Conservation (phyloP, 139 green algal genomes). For the Pleodorina starrii region DNA sequence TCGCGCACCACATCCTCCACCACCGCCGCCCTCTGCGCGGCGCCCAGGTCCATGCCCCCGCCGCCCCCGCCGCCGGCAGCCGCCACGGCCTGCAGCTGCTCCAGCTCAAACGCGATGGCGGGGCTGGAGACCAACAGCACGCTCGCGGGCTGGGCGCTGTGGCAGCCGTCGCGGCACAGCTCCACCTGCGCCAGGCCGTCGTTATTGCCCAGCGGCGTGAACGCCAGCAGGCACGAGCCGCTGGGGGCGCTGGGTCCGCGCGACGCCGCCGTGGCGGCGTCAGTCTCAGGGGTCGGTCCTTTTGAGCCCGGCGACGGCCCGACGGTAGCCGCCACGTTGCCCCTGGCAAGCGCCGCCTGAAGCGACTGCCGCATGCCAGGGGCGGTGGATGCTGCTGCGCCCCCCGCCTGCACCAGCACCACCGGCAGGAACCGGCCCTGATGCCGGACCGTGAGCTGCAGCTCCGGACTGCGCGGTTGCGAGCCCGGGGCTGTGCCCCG, state of each 20-base stretch:
- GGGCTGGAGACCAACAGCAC: constrained; percentile 9
- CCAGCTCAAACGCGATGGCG: not conserved
- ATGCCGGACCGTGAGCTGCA: constrained; percentile 21
- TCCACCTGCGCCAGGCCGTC: constrained; percentile 29
- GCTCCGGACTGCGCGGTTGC: no score
- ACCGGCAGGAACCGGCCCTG: constrained; percentile 32
- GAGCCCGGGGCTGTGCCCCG: no score
- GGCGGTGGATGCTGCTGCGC: no score
- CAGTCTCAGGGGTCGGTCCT: not conserved
- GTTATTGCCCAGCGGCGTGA: not conserved
- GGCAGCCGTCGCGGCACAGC: not conserved
- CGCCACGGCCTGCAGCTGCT: not conserved
- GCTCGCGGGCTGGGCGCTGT: not conserved
- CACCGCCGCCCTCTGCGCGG: not conserved
- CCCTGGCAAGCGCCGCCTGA: not conserved
- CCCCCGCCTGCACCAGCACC: not conserved
- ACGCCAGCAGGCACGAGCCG: not conserved
- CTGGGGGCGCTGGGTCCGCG: not conserved
- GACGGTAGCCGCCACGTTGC: not conserved
- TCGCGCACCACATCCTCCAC: constrained; percentile 8
- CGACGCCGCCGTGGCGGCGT: not conserved
- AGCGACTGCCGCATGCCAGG: not conserved
- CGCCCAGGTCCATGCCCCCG: not conserved
- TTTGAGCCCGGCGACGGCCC: not conserved
- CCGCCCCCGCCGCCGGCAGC: no score